These are phyloP conservation scores for Populus simonii DNA, from an alignment of 345 rosid genomes.

Conservation along the genomic window DNA sequence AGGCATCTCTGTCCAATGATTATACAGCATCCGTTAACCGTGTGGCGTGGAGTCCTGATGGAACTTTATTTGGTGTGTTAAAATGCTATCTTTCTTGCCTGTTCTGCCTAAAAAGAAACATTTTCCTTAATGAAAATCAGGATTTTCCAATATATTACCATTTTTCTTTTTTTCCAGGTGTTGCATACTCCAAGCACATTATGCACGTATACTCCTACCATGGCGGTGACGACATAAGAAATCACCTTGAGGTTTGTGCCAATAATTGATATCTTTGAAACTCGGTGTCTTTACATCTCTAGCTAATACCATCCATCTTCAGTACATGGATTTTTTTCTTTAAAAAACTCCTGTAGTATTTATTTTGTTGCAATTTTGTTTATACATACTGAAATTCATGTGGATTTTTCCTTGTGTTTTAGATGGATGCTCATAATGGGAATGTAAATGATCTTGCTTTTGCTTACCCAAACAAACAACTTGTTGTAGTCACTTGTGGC, in stretches of 20 bases:
- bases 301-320: neutral
- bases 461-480: conserved; percentile 69
- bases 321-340: neutral
- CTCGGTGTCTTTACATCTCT: neutral
- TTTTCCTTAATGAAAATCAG: neutral
- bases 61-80: conserved; percentile 63
- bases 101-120: neutral
- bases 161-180: conserved; percentile 47
- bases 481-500: conserved; percentile 71
- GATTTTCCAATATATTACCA: neutral
- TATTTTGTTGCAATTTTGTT: neutral
- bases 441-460: conserved; percentile 84
- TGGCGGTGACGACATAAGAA: conserved; percentile 59
- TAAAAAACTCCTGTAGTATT: neutral
- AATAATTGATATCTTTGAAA: neutral
- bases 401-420: conserved; percentile 13
- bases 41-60: conserved; percentile 89
- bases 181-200: conserved; percentile 79
- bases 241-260: conserved; percentile 67
- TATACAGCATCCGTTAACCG: conserved; percentile 63
- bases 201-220: conserved; percentile 71
- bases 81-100: conserved; percentile 2
- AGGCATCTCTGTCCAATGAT: conserved; percentile 62
- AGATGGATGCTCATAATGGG: conserved; percentile 91
- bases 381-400: neutral